A percentile compares a stretch with the other conserved stretches of the same genome.
Conservation (phyloP, 352 stramenopile species). For the Globisporangium radiosum region DNA sequence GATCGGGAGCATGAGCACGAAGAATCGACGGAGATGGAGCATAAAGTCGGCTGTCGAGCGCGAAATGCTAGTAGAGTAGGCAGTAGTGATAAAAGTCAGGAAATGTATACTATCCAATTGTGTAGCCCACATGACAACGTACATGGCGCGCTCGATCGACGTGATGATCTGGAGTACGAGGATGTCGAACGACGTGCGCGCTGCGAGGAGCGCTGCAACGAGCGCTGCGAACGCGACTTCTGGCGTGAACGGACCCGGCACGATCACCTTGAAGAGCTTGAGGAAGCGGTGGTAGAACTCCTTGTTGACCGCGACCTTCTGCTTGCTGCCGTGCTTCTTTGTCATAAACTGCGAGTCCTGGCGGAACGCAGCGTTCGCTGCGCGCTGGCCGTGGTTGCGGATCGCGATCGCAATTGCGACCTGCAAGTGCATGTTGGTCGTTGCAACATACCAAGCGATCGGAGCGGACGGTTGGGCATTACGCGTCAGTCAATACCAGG, state of each 20-base stretch:
- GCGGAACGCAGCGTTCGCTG: conserved; percentile 33
- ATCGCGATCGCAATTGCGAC: conserved; percentile 59
- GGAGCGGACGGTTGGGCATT: too few species aligned
- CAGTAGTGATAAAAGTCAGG: too few species aligned
- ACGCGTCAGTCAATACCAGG: too few species aligned
- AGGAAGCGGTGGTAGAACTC: conserved; percentile 60
- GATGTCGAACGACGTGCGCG: conserved; percentile 76
- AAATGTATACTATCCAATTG: too few species aligned
- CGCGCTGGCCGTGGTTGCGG: conserved; percentile 51
- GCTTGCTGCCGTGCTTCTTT: conserved; percentile 62
- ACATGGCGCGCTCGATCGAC: conserved; percentile 70
- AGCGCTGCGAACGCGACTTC: conserved; percentile 63
- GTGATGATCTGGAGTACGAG: conserved; percentile 71
- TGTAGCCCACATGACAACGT: conserved; percentile 6
- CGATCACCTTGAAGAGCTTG: conserved; percentile 67
- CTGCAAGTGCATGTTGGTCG: conserved; percentile 8
- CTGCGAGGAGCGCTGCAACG: conserved; percentile 52
- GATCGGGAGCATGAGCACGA: conserved; percentile 72
- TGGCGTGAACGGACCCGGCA: conserved; percentile 56
- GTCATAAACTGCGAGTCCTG: conserved; percentile 70
- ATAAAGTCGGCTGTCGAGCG: conserved; percentile 60
- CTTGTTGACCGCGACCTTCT: conserved; percentile 65
- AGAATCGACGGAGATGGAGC: conserved; percentile 62
- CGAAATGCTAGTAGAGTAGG: conserved; percentile 30
- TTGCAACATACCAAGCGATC: too few species aligned